Conservation (phyloP, 352 stramenopile species). For the Globisporangium uncinulatum region DNA sequence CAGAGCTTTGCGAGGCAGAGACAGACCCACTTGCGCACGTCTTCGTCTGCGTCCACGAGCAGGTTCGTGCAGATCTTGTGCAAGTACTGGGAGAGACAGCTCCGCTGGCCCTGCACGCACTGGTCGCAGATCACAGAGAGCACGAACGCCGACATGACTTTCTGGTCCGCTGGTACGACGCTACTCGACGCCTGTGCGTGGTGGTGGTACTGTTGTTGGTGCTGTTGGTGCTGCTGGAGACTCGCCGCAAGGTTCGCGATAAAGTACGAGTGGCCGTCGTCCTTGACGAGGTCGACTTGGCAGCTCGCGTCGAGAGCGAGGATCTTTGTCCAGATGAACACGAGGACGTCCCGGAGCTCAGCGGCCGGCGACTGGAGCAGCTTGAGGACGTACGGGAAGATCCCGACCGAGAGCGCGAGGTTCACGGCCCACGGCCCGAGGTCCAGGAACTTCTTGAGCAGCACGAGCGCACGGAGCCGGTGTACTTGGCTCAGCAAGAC, state of each 20-base stretch:
- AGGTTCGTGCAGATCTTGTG: conserved; percentile 71
- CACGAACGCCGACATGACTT: conserved; percentile 95
- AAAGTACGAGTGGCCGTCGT: conserved; percentile 95
- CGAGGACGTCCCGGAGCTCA: conserved; percentile 95
- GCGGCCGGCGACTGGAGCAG: conserved; percentile 93
- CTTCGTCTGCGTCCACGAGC: conserved; percentile 52
- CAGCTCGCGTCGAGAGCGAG: conserved; percentile 95
- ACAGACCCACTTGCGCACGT: conserved; percentile 82
- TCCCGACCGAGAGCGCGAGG: conserved; percentile 92
- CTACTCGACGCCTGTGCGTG: conserved; percentile 10
- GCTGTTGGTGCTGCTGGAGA: conserved; percentile 43
- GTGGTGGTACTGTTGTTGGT: conserved; percentile 7
- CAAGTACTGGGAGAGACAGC: conserved; percentile 90
- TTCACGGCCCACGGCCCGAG: conserved; percentile 90
- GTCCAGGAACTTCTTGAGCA: conserved; percentile 96
- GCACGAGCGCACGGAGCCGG: conserved; percentile 93
- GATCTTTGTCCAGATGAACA: conserved; percentile 93
- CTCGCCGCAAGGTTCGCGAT: conserved; percentile 88
- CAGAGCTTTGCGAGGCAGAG: conserved; percentile 95
- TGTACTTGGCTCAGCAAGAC: conserved; percentile 96
- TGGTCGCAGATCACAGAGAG: conserved; percentile 92
- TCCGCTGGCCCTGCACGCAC: conserved; percentile 90
- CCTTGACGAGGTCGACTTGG: conserved; percentile 95
- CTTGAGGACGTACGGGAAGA: conserved; percentile 99
- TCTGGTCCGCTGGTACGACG: conserved; percentile 86